Evolutionary conservation across 1,139 yeast species (phyloP), one percentile per base, ranked within the genome.

Genomic region (Saccharomycopsis crataegensis): DNA sequence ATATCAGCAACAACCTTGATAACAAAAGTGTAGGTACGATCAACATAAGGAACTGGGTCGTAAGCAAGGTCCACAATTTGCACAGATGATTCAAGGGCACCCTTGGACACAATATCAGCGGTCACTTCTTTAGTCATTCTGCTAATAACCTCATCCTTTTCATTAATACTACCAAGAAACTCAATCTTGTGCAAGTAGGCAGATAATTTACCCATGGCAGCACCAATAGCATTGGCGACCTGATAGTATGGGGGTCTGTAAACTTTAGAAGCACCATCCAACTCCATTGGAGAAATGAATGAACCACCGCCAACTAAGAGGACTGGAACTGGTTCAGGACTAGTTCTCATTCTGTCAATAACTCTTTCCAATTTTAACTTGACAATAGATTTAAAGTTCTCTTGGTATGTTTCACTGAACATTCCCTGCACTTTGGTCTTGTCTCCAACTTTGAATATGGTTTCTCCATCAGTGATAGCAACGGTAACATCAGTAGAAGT

Each of bases 141-240:
- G 34, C 69, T 62, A n/a, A 71, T 48, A 6, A 67, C 62, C 0
- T 42, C 44, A 5, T 66, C 67, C 57, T 64, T 69, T 4, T 67
- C 64, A 2, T 56, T 58, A 11, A 42, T 38, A 16, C 57, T 60
- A 32, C 62, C 64, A 48, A 65, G 61, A 17, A 61, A 50, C 48
- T 65, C 65, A 7, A 66, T 58, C 28, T 54, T 56, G 40, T 59
- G 64, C 6, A 63, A 48, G 9, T 59, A 59, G 0, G 68, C 65
- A 36, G 74, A 68, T 16, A 73, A 62, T 54, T 71, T 72, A 6
- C 75, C 75, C 57, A 73, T 62, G 7, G 77, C 76, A n/a, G 77
- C 77, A 49, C 77, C 77, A 49, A 73, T 72, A 9, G 77, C 77
- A 62, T 73, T 73, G 7, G 76, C 77, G 31, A 73, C 73, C 46